Base-by-base conservation (phyloP, 2,329 filamentous ascomycete species). In the Botryotinia narcissicola region DNA sequence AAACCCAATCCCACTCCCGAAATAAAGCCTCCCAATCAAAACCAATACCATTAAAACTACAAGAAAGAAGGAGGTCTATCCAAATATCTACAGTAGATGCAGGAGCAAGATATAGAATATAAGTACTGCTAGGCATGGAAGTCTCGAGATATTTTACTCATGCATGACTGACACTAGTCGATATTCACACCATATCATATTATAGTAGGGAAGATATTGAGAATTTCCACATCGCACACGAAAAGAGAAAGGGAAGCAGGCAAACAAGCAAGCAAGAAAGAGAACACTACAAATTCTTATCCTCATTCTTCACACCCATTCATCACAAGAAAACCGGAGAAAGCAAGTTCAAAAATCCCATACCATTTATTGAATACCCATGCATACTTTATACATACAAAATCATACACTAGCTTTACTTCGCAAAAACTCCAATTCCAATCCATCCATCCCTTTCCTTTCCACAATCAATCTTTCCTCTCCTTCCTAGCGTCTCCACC, bases 301-400 rank as follows among this genome's bases (percentile, higher is more conserved):
- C n/a, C n/a, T n/a, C n/a, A n/a, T n/a, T n/a, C n/a, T n/a, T n/a
- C n/a, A n/a, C n/a, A n/a, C n/a, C n/a, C 51, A 54, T 10, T 20
- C 22, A 67, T 42, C 18, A 22, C 25, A 29, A 29, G 51, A 29
- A 29, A 16, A 18, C 29, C 6, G 0, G 2, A 12, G n/a, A 16
- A 48, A 5, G 5, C 16, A 69, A 25, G 25, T 42, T 57, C 7
- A 2, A 44, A 57, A 42, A 42, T 37, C n/a, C 66, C n/a, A 69
- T 42, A 22, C 48, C 66, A 57, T 69, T 67, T 67, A 54, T 40
- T 67, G 35, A 40, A 20, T 42, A 73, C 48, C 57, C 54, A 70
- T 61, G 54, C 64, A 54, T 69, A 48, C 71, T 73, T 71, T 54
- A 71, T 70, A 62, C 66, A 70, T 46, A 73, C 72, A 54, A 72